Percentiles rank a stretch among this genome's conserved stretches.
These are phyloP conservation scores for Chamaecyparis obtusa DNA, from an alignment of 75 land plant species.

Conservation along the genomic window DNA sequence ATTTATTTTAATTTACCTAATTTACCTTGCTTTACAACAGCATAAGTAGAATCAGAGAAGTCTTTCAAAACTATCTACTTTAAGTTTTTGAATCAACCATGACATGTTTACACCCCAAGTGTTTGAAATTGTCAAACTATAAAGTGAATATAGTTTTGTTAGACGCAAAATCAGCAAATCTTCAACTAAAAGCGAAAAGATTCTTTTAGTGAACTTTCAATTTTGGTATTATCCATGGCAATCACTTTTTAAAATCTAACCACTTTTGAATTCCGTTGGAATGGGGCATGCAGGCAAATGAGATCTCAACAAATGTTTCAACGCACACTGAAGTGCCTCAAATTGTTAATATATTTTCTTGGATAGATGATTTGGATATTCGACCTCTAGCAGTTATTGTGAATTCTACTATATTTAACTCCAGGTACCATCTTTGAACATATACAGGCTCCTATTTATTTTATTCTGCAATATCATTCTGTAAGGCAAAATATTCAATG, in stretches of 20 bases:
- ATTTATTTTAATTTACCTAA: neutral
- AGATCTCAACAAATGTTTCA: conserved; percentile 4
- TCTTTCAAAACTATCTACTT: neutral
- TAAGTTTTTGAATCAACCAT: neutral
- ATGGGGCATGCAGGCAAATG: conserved; percentile 7
- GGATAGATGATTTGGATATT: conserved; percentile 56
- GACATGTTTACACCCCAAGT: neutral
- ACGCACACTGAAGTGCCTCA: conserved; percentile 10
- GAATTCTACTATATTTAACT: conserved; percentile 53
- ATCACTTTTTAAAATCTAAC: neutral
- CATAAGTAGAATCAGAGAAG: neutral
- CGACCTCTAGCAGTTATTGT: conserved; percentile 47
- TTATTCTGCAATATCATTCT: neutral
- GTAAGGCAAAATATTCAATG: neutral
- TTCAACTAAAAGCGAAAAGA: neutral
- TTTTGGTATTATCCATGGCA: neutral
- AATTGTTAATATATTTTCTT: conserved; percentile 40
- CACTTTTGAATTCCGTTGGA: conserved; percentile 9
- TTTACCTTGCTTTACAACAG: neutral
- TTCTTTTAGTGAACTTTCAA: neutral
- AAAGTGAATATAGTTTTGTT: neutral
- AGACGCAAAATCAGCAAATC: neutral
- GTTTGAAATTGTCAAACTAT: neutral
- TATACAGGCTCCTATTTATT: neutral
- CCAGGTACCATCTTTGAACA: conserved; percentile 31